phyloP scores from a whole-genome alignment of 1,139 yeast genomes.

The Lipomyces yarrowii region DNA sequence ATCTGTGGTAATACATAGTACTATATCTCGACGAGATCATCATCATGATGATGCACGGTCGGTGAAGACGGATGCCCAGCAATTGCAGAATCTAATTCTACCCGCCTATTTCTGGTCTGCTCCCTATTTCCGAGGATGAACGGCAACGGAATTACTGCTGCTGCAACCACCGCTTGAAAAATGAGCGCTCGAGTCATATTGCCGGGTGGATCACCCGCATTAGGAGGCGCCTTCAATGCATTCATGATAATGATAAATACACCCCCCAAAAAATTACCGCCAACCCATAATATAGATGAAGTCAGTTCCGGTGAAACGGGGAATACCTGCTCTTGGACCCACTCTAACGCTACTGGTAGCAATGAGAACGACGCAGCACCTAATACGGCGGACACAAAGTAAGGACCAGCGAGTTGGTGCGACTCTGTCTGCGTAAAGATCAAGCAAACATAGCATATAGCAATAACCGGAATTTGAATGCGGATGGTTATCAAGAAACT shows the following conservation, averaged over 20 bases:
- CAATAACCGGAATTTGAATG: conserved; percentile 40
- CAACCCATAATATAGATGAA: conserved; percentile 42
- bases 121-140: conserved; percentile 21
- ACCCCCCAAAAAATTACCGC: conserved; percentile 44
- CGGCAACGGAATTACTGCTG: conserved; percentile 21
- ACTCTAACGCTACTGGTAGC: conserved; percentile 43
- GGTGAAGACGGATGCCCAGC: background rate
- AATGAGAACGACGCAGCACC: conserved; percentile 43
- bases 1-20: background rate
- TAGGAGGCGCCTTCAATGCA: conserved; percentile 37
- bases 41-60: background rate
- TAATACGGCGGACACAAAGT: conserved; percentile 41
- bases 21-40: background rate
- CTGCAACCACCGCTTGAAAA: conserved; percentile 42
- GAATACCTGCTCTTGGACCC: conserved; percentile 43
- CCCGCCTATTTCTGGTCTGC: conserved; percentile 14
- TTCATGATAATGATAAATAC: conserved; percentile 43
- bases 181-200: conserved; percentile 43
- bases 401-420: conserved; percentile 41
- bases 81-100: conserved; percentile 13
- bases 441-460: conserved; percentile 41
- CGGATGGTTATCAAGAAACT: conserved; percentile 36
- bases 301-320: conserved; percentile 43
- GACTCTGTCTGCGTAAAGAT: conserved; percentile 39
- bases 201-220: conserved; percentile 40